These are phyloP conservation scores for Crithidia thermophila DNA, from an alignment of 208 protist species.

Conservation along the genomic window DNA sequence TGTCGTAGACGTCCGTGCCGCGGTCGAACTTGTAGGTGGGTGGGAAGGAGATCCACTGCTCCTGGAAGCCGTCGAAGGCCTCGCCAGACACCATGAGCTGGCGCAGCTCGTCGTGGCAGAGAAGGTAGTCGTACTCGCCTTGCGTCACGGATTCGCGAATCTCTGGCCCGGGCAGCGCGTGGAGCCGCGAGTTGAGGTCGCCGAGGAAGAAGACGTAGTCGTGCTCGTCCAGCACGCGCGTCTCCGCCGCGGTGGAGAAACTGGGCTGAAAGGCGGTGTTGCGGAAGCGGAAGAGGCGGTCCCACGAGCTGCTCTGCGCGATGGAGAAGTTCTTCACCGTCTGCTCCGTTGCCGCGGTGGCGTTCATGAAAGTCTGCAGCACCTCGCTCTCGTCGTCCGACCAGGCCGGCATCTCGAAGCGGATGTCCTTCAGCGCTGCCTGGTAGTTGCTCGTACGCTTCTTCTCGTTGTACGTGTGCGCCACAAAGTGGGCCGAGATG, in stretches of 20 bases:
- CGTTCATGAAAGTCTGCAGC: constrained; percentile 61
- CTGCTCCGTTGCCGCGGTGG: constrained; percentile 8
- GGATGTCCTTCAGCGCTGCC: constrained; percentile 63
- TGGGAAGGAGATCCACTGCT: constrained; percentile 86
- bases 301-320: constrained; percentile 38
- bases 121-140: constrained; percentile 53
- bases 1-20: constrained; percentile 80
- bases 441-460: constrained; percentile 78
- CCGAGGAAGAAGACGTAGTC: constrained; percentile 95
- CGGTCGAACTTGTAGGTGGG: constrained; percentile 94
- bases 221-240: constrained; percentile 70
- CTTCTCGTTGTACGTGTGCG: constrained; percentile 89
- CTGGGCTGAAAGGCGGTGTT: constrained; percentile 21
- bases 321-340: constrained; percentile 21
- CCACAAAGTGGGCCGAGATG: constrained; percentile 89
- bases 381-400: constrained; percentile 82
- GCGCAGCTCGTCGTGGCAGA: constrained; percentile 83
- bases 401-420: constrained; percentile 57
- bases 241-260: constrained; percentile 40
- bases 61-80: constrained; percentile 88
- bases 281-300: constrained; percentile 43
- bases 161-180: constrained; percentile 44
- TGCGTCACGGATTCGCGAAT: constrained; percentile 39
- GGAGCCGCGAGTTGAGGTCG: constrained; percentile 94
- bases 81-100: constrained; percentile 74